Conservation (phyloP, 2,329 filamentous ascomycete species). For the Epichloe sibirici region DNA sequence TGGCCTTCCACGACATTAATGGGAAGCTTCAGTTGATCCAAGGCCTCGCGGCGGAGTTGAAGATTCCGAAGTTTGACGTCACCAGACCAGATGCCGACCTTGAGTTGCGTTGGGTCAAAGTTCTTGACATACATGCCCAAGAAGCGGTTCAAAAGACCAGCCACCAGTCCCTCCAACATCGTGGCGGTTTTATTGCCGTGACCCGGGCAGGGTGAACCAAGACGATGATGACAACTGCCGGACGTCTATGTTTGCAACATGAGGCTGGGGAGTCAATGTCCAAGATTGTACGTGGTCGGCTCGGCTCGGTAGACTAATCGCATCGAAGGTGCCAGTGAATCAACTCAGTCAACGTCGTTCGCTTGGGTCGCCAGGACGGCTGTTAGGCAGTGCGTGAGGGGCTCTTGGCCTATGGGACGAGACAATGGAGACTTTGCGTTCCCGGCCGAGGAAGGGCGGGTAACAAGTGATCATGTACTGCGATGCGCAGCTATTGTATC, state of each 20-base stretch:
- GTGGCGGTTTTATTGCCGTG: conserved; percentile 48
- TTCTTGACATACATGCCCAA: conserved; percentile 99
- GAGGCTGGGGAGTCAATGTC: conserved; percentile 1
- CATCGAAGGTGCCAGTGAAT: not conserved
- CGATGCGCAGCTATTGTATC: not conserved
- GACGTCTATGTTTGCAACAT: conserved; percentile 10
- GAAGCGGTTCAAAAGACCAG: conserved; percentile 96
- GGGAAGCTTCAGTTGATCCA: conserved; percentile 92
- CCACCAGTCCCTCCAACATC: conserved; percentile 96
- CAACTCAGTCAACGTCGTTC: not conserved
- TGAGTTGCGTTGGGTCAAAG: conserved; percentile 94
- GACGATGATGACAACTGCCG: conserved; percentile 5
- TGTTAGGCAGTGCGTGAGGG: not conserved
- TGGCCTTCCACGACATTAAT: conserved; percentile 96
- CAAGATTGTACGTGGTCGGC: not conserved
- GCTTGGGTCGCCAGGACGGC: not conserved
- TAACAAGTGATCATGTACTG: not conserved
- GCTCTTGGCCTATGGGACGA: not conserved
- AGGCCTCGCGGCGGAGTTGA: conserved; percentile 82
- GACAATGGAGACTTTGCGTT: not conserved
- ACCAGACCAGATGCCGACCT: conserved; percentile 97
- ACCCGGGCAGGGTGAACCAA: conserved; percentile 51
- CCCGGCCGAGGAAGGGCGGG: not conserved
- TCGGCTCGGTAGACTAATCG: not conserved
- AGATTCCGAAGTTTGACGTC: conserved; percentile 93